phyloP scores from a whole-genome alignment of 495 filamentous ascomycete genomes.

The Podospora sp. region DNA sequence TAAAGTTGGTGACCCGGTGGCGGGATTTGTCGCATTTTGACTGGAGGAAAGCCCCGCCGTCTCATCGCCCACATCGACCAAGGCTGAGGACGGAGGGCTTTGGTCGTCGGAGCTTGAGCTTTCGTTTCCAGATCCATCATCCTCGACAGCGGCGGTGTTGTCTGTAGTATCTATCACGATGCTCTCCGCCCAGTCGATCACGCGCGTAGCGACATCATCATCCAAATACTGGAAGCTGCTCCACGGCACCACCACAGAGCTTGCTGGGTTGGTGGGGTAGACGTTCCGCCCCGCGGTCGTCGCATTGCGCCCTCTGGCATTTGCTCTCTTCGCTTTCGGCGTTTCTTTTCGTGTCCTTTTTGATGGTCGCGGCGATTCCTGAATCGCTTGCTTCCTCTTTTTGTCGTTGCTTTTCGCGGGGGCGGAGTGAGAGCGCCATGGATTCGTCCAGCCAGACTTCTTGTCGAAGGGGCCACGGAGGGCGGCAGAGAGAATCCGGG shows the following conservation, averaged over 20 bases:
- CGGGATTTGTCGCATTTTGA: not conserved
- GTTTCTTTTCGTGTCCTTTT: conserved; percentile 27
- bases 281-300: not conserved
- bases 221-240: not conserved
- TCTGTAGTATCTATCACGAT: not conserved
- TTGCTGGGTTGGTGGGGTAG: not conserved
- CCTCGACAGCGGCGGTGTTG: not conserved
- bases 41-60: not conserved
- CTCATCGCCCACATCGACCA: not conserved
- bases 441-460: conserved; percentile 62
- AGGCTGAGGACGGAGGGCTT: not conserved
- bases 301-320: not conserved
- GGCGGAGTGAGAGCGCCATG: conserved; percentile 50
- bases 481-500: conserved; percentile 64
- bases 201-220: not conserved
- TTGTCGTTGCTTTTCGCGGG: not conserved
- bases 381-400: not conserved
- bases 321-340: not conserved
- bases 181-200: not conserved
- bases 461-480: conserved; percentile 65
- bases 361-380: not conserved
- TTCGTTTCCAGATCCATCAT: not conserved
- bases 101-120: not conserved
- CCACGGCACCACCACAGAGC: not conserved
- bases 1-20: not conserved